Percentiles rank a stretch among this genome's conserved stretches.
Evolutionary conservation across 225 moss, liverwort and hornwort species (phyloP).

Genomic region (Bryoerythrophyllum caledonicum): DNA sequence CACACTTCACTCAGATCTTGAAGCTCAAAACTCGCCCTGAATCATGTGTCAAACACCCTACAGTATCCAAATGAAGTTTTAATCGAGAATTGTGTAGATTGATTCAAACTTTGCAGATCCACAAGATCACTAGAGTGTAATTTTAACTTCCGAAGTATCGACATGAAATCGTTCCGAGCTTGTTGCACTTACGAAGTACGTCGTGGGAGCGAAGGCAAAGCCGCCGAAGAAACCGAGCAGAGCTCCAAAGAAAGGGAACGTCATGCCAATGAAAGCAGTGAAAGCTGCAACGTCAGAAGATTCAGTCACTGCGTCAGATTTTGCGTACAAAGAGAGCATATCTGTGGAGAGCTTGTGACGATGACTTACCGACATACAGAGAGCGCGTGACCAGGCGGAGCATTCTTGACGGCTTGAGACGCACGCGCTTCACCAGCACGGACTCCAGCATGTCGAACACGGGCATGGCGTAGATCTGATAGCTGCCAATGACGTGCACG

Average conservation of each 20-base stretch:
- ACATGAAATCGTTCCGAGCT: not conserved
- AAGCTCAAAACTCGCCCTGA: no score
- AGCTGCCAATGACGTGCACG: slow-evolving; percentile 59
- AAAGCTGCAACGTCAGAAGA: slow-evolving; percentile 28
- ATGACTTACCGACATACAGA: slow-evolving; percentile 37
- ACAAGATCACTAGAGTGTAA: no score
- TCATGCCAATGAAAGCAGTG: slow-evolving; percentile 48
- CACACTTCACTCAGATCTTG: no score
- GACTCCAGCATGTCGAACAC: slow-evolving; percentile 69
- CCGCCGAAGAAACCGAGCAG: slow-evolving; percentile 63
- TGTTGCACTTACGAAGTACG: slow-evolving; percentile 48
- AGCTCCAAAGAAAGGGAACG: slow-evolving; percentile 59
- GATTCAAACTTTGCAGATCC: no score
- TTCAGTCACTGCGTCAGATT: not conserved
- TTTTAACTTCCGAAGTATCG: not conserved
- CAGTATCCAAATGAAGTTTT: no score
- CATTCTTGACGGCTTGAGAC: slow-evolving; percentile 19
- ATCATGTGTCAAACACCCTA: no score
- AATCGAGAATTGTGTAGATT: no score
- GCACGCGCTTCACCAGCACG: slow-evolving; percentile 32
- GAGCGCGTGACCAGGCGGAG: slow-evolving; percentile 50
- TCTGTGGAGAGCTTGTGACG: not conserved
- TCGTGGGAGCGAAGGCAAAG: slow-evolving; percentile 62
- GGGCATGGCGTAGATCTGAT: slow-evolving; percentile 73
- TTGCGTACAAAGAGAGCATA: not conserved